Percentiles rank a stretch among this genome's conserved stretches.
phyloP scores from a whole-genome alignment of 2,329 filamentous ascomycete genomes.

The Botrytis pseudocinerea region DNA sequence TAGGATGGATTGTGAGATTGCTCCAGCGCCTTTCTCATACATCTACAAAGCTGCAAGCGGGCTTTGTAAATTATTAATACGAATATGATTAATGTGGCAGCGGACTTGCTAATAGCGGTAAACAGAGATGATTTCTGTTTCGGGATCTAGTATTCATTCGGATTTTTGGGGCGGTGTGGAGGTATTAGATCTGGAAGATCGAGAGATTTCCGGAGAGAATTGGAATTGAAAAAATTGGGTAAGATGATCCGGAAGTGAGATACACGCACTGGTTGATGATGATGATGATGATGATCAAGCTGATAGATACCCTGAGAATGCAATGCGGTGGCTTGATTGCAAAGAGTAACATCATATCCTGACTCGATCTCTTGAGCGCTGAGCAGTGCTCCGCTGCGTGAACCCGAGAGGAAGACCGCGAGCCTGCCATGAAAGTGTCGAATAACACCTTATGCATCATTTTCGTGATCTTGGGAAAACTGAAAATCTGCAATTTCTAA shows the following conservation, averaged over 20 bases:
- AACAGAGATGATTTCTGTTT: neutral
- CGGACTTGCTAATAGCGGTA: neutral
- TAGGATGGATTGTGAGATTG: neutral
- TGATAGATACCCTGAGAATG: neutral
- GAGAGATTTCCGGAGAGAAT: accelerated
- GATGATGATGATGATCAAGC: accelerated
- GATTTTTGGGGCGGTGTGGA: accelerated
- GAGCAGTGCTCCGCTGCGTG: too few relatives aligned
- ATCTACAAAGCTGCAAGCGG: too few relatives aligned
- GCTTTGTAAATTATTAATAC: neutral
- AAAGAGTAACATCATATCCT: neutral
- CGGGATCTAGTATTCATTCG: neutral
- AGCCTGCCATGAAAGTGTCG: accelerated
- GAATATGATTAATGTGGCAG: neutral
- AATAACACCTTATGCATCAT: accelerated
- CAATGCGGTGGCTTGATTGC: accelerated
- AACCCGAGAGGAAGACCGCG: neutral
- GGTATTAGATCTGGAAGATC: neutral
- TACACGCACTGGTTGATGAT: neutral
- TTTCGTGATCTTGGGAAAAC: too few relatives aligned
- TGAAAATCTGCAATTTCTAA: neutral
- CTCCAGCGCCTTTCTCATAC: too few relatives aligned
- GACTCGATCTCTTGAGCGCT: neutral
- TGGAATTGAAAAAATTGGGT: neutral
- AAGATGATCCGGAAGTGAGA: neutral